These are phyloP conservation scores for Venturia carpophila DNA, from an alignment of 2,329 filamentous ascomycete species.

Conservation along the genomic window DNA sequence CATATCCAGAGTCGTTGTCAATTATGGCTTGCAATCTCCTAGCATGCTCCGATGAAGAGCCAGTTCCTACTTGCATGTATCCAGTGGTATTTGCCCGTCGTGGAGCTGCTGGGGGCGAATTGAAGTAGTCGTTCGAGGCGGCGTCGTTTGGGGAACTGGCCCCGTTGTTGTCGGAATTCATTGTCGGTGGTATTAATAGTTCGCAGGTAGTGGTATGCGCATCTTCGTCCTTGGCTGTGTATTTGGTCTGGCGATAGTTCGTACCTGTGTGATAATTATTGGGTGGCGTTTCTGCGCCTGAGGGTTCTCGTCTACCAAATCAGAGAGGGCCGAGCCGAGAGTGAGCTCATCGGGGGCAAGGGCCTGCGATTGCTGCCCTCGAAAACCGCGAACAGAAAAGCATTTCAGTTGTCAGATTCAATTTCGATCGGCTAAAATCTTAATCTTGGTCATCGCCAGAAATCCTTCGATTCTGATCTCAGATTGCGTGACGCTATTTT, in stretches of 20 bases:
- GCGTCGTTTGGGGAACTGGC: background rate
- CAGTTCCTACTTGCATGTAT: conserved; percentile 84
- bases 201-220: background rate
- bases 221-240: background rate
- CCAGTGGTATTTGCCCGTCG: conserved; percentile 35
- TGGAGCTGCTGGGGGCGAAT: conserved; percentile 4
- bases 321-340: background rate
- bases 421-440: background rate
- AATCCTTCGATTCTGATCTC: background rate
- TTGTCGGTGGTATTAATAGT: background rate
- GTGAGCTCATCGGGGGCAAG: background rate
- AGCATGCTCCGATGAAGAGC: conserved; percentile 73
- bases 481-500: background rate
- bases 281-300: background rate
- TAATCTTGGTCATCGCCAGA: background rate
- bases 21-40: conserved; percentile 72
- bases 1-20: conserved; percentile 86
- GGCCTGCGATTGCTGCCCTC: background rate
- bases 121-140: conserved; percentile 28
- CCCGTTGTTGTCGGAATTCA: conserved; percentile 9
- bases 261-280: background rate
- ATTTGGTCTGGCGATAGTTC: background rate
- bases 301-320: background rate
- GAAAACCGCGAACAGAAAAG: background rate
- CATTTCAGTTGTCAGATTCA: background rate